Evolutionary conservation across 306 rosid species (phyloP), one percentile per base, ranked within the genome.

Genomic region (Fagus sylvatica): DNA sequence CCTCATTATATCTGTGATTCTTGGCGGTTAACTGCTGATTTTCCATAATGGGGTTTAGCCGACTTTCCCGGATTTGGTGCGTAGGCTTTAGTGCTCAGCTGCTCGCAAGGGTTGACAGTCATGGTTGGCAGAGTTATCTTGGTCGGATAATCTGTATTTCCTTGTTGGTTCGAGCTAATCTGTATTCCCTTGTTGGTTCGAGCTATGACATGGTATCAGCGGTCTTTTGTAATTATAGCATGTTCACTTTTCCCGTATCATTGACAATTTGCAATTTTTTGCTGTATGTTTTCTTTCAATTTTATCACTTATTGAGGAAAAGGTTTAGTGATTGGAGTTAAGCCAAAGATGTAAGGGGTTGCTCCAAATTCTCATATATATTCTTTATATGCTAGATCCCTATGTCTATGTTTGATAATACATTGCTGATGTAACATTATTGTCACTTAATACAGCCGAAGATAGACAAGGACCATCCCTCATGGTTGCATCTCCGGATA

Each of bases 401-500:
- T 11, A 4, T 22, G 28, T 22, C 16, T 11, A 4, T 19, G 32
- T 56, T 33, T 61, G 68, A 61, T 32, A 61, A 61, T 11, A 36
- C 67, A 13, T 61, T 32, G 28, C 41, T 30, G 34, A 61, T 15
- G 19, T 12, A 61, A 61, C 19, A 78, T 42, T 49, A 73, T 41
- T 75, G 46, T 49, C 32, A 34, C 57, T 77, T 80, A 78, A 86
- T 83, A 74, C 93, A 93, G 98, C 96, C 98, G 16, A 79, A 80
- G 75, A 83, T 84, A 71, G 93, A 88, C 48, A 82, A 81, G 73
- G 86, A 82, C 64, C 93, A 93, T 55, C 89, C 93, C 56, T 86
- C 93, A 33, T 93, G 96, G 98, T 88, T 93, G 89, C 86, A 84
- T 81, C 91, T 93, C 72, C 87, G 78, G 82, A 88, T 93, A 74